A percentile compares a stretch with the other conserved stretches of the same genome.
Conservation (phyloP, 2,329 filamentous ascomycete genomes). For the Paramyrothecium roridum region DNA sequence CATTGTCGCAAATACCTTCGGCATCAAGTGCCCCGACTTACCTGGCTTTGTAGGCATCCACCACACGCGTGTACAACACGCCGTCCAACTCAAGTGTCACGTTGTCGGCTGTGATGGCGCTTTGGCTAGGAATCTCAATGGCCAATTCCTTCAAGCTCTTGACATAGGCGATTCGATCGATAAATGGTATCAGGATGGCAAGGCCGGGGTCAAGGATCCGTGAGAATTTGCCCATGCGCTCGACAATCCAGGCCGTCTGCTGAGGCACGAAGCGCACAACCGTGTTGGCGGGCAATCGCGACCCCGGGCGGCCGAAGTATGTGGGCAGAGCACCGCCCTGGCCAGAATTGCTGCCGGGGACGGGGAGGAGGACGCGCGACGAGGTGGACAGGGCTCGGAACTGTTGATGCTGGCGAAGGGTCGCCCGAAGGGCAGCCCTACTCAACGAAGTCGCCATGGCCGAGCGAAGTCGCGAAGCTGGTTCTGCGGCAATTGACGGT, state of each 20-base stretch:
- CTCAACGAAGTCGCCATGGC: constrained; percentile 25
- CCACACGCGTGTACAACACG: constrained; percentile 91
- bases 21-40: constrained; percentile 34
- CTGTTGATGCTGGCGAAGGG: constrained; percentile 6
- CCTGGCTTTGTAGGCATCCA: constrained; percentile 98
- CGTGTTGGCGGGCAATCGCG: constrained; percentile 83
- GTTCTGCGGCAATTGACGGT: not conserved
- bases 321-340: constrained; percentile 46
- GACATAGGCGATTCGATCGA: constrained; percentile 96
- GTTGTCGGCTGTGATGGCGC: constrained; percentile 97
- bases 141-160: constrained; percentile 96
- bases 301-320: constrained; percentile 67
- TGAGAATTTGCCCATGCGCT: constrained; percentile 98
- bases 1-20: not conserved
- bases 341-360: constrained; percentile 20
- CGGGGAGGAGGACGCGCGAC: constrained; percentile 24
- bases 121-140: constrained; percentile 96
- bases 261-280: constrained; percentile 97
- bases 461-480: not conserved
- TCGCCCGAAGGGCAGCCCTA: constrained; percentile 22
- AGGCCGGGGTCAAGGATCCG: constrained; percentile 89
- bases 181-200: constrained; percentile 81
- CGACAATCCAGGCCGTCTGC: constrained; percentile 98
- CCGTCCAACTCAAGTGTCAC: constrained; percentile 96
- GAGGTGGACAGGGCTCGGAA: constrained; percentile 27